Evolutionary conservation across 139 green algal genomes (phyloP).

Genomic region (Chlamydomonas incerta): DNA sequence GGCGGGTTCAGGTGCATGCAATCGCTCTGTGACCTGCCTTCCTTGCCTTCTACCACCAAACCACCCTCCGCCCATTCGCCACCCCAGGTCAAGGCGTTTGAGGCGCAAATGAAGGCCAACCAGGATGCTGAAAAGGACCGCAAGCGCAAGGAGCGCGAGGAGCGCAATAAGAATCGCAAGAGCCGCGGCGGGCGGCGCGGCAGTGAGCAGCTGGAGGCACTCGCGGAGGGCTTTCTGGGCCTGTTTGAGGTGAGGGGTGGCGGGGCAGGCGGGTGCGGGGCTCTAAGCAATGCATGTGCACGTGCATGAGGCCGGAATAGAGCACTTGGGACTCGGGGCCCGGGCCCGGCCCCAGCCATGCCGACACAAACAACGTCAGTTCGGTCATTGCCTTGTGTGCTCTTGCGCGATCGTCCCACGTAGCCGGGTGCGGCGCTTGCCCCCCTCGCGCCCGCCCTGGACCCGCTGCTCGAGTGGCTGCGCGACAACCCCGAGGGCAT

Average conservation of each 20-base stretch:
- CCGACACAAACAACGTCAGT: too few species aligned
- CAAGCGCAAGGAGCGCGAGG: background rate
- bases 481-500: background rate
- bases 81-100: background rate
- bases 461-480: background rate
- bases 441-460: background rate
- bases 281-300: too few species aligned
- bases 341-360: too few species aligned
- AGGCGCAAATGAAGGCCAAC: background rate
- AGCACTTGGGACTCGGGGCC: too few species aligned
- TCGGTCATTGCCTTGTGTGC: too few species aligned
- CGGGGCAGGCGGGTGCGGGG: too few species aligned
- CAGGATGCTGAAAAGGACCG: background rate
- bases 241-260: constrained; percentile 3
- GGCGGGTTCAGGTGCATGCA: too few species aligned
- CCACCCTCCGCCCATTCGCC: too few species aligned
- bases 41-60: too few species aligned
- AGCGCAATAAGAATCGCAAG: background rate
- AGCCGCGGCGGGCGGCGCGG: background rate
- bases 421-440: background rate
- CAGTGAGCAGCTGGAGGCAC: background rate
- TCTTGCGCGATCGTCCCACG: too few species aligned
- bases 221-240: background rate
- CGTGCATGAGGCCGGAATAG: too few species aligned
- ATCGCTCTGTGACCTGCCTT: too few species aligned